A percentile compares a stretch with the other conserved stretches of the same genome.
phyloP scores from a whole-genome alignment of 805 yeast species.

The Wickerhamiella vanderwaltii region DNA sequence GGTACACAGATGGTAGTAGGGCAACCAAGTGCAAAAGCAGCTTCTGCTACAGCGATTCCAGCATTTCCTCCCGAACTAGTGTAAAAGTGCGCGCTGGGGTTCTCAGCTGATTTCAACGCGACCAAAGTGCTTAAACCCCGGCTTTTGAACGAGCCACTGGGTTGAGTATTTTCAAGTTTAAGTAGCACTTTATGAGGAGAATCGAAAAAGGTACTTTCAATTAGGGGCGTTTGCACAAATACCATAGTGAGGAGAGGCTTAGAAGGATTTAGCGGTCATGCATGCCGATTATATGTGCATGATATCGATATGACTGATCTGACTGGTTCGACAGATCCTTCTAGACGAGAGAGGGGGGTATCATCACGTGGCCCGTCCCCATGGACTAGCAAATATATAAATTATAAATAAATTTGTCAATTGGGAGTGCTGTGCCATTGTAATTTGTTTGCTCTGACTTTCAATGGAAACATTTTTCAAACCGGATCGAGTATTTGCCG shows the following conservation, averaged over 20 bases:
- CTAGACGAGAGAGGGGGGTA: too few relatives aligned
- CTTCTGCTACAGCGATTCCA: constrained; percentile 90
- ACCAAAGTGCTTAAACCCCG: constrained; percentile 31
- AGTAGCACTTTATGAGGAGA: constrained; percentile 35
- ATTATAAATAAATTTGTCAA: too few relatives aligned
- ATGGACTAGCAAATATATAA: too few relatives aligned
- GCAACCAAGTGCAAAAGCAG: constrained; percentile 53
- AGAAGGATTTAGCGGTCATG: too few relatives aligned
- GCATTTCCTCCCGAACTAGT: constrained; percentile 91
- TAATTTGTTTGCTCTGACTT: too few relatives aligned
- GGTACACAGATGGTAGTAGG: constrained; percentile 55
- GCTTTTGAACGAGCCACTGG: constrained; percentile 85
- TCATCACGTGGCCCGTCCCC: too few relatives aligned
- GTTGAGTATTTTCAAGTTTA: constrained; percentile 76
- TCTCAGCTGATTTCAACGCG: constrained; percentile 35
- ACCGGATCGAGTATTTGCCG: constrained; percentile 43
- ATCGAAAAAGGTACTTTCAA: constrained; percentile 1
- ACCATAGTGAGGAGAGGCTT: constrained; percentile 52
- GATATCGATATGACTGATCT: too few relatives aligned
- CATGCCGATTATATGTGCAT: too few relatives aligned
- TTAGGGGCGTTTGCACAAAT: background rate
- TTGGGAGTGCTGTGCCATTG: too few relatives aligned
- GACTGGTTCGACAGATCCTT: too few relatives aligned
- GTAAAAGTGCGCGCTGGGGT: constrained; percentile 33
- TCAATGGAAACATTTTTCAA: constrained; percentile 36